Evolutionary conservation across 2,329 filamentous ascomycete species (phyloP).

Genomic region (Colletotrichum truncatum): DNA sequence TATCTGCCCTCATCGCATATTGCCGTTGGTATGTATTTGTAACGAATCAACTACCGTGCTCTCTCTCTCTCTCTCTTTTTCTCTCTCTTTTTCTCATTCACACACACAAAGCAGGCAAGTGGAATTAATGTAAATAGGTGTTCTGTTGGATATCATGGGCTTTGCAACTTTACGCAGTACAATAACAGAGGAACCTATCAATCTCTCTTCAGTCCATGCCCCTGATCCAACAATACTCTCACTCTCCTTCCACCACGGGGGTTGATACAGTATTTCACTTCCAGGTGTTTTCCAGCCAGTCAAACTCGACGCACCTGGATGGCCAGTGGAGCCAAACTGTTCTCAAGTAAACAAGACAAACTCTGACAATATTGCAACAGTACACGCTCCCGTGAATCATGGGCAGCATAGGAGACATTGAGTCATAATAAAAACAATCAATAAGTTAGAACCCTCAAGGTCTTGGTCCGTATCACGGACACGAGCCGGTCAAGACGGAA

Average conservation of each 20-base stretch:
- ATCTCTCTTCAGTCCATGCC: not conserved
- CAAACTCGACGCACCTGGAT: not conserved
- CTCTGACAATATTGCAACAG: constrained; percentile 19
- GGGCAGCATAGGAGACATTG: constrained; percentile 42
- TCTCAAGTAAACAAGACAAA: constrained; percentile 23
- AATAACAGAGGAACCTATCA: constrained; percentile 17
- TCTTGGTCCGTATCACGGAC: constrained; percentile 8
- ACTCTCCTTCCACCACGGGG: not conserved
- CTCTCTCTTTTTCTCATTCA: too few species aligned
- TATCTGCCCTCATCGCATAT: too few species aligned
- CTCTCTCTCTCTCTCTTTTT: too few species aligned
- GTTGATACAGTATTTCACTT: constrained; percentile 13
- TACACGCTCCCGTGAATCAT: constrained; percentile 42
- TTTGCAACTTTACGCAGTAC: constrained; percentile 21
- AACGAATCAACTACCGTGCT: too few species aligned
- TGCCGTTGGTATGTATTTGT: too few species aligned
- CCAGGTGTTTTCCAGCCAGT: not conserved
- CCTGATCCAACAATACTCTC: constrained; percentile 16
- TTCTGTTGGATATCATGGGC: constrained; percentile 30
- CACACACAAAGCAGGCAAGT: not conserved
- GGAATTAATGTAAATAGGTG: not conserved
- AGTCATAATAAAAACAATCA: constrained; percentile 35
- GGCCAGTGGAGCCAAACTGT: not conserved
- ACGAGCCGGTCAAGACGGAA: not conserved
- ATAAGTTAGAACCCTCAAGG: constrained; percentile 7